phyloP scores from a whole-genome alignment of 2,329 filamentous ascomycete species.

The Keithomyces neogunnii region DNA sequence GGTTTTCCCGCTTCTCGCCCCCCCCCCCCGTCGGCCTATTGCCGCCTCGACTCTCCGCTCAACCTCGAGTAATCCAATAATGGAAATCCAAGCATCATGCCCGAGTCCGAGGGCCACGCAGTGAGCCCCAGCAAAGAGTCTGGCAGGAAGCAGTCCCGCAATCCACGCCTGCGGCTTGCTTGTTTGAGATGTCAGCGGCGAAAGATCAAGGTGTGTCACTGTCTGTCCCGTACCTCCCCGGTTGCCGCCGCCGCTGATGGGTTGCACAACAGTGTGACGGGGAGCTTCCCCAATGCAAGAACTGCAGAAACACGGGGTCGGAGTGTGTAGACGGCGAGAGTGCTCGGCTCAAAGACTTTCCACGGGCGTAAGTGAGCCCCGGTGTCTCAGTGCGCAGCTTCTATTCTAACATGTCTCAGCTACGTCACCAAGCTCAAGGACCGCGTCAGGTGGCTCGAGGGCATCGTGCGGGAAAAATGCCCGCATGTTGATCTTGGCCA shows the following conservation, averaged over 20 bases:
- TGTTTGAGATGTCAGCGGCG: constrained; percentile 35
- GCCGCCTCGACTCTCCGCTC: not conserved
- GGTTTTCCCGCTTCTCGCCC: constrained; percentile 9
- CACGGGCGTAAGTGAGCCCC: constrained; percentile 26
- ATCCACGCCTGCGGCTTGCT: constrained; percentile 19
- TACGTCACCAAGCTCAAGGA: constrained; percentile 19
- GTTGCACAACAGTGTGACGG: constrained; percentile 32
- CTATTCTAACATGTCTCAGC: constrained; percentile 7
- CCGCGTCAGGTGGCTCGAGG: constrained; percentile 31
- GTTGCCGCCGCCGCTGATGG: not conserved
- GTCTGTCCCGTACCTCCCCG: no score
- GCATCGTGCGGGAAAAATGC: constrained; percentile 30
- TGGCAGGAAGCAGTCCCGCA: constrained; percentile 12
- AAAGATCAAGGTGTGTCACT: constrained; percentile 37
- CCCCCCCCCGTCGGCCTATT: constrained; percentile 1
- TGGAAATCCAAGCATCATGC: constrained; percentile 9
- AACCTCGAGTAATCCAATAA: not conserved
- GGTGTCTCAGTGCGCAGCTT: not conserved
- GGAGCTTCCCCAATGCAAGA: constrained; percentile 30
- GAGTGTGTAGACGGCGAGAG: constrained; percentile 36
- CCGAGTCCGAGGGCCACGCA: not conserved
- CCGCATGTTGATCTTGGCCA: constrained; percentile 31
- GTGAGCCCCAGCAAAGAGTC: constrained; percentile 7
- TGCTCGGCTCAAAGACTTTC: constrained; percentile 27
- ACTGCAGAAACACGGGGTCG: constrained; percentile 32